Evolutionary conservation across 148 eudicot genomes (phyloP).

Genomic region (Vaccinium darrowii): DNA sequence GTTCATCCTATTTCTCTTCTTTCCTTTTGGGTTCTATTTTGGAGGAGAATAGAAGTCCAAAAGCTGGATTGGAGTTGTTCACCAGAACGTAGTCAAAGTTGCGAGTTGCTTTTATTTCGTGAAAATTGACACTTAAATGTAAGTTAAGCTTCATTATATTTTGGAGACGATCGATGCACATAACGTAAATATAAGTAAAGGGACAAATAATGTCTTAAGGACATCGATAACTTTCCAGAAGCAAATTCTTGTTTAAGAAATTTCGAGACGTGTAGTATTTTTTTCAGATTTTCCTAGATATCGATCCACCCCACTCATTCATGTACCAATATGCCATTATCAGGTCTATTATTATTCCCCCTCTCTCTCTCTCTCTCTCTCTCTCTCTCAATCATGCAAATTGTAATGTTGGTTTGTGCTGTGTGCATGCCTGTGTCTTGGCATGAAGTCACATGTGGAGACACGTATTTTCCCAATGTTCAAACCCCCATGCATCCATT

Average conservation of each 20-base stretch:
- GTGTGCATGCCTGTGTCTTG: neutral
- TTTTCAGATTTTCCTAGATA: neutral
- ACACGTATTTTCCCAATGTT: neutral
- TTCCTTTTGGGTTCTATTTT: neutral
- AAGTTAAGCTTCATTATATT: too few relatives aligned
- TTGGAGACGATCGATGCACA: neutral
- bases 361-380: neutral
- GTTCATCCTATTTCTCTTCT: neutral
- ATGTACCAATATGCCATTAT: neutral
- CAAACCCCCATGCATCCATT: neutral
- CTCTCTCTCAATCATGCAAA: slow-evolving; percentile 3
- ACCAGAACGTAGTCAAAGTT: neutral
- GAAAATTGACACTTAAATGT: too few relatives aligned
- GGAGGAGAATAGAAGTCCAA: neutral
- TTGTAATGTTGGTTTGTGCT: neutral
- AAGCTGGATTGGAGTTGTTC: neutral
- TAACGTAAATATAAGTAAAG: neutral
- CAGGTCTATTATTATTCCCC: neutral
- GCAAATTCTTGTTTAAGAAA: neutral
- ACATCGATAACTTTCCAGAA: neutral
- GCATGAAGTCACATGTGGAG: neutral
- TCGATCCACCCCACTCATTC: neutral
- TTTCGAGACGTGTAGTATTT: neutral
- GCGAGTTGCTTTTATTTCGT: neutral
- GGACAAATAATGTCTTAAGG: neutral